Percentiles rank a stretch among this genome's conserved stretches.
These are phyloP conservation scores for Ceriops decandra DNA, from an alignment of 345 rosid species.

Conservation along the genomic window DNA sequence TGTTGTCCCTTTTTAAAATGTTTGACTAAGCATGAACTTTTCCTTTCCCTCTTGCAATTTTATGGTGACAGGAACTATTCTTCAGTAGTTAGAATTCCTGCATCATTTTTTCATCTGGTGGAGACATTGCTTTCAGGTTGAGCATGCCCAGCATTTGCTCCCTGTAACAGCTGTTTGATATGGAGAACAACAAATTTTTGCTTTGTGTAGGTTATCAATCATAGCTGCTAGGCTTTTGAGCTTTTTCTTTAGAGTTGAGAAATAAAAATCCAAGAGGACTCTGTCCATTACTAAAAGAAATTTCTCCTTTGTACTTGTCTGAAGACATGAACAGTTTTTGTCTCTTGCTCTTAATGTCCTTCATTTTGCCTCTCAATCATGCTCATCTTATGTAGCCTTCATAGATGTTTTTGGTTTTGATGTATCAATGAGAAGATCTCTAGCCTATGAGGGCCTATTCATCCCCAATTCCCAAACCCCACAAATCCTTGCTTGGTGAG, in stretches of 20 bases:
- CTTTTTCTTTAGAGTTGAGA: too few species aligned
- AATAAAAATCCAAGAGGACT: too few species aligned
- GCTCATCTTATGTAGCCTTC: background rate
- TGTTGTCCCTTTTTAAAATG: conserved; percentile 16
- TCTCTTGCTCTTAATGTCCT: background rate
- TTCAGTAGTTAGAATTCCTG: background rate
- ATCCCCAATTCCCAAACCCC: too few species aligned
- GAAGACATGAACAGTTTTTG: background rate
- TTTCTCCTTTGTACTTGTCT: background rate
- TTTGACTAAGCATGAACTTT: background rate
- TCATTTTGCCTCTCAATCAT: background rate
- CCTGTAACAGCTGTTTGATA: conserved; percentile 55
- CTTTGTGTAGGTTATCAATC: conserved; percentile 68
- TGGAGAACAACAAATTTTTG: conserved; percentile 65
- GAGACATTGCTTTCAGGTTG: conserved; percentile 48
- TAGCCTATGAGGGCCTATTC: too few species aligned
- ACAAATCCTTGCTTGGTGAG: too few species aligned
- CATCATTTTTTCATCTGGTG: conserved; percentile 12
- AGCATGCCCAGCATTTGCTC: conserved; percentile 88
- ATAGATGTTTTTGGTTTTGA: too few species aligned
- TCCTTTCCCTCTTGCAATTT: conserved; percentile 1
- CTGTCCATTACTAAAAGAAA: too few species aligned
- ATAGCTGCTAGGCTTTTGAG: background rate
- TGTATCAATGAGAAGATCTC: too few species aligned
- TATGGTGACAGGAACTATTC: background rate